Evolutionary conservation across 1,284 basidiomycete species (phyloP).

Genomic region (Fomitopsis pinicola): DNA sequence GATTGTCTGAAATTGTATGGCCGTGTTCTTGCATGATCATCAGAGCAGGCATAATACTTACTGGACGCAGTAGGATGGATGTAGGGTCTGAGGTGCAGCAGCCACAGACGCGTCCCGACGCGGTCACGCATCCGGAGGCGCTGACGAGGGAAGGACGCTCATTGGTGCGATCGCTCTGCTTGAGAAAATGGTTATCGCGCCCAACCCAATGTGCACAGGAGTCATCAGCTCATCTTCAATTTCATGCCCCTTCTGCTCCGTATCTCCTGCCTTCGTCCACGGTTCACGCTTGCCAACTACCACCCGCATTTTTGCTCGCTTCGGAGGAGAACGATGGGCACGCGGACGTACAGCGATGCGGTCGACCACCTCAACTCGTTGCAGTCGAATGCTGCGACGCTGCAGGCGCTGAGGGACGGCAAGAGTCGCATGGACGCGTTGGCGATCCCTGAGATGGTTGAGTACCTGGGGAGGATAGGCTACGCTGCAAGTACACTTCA

Average conservation of each 20-base stretch:
- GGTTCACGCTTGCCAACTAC: not conserved
- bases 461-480: constrained; percentile 86
- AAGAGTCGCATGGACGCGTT: constrained; percentile 68
- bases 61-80: too few species aligned
- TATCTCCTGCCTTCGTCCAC: not conserved
- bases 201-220: not conserved
- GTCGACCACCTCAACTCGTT: constrained; percentile 87
- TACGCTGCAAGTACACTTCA: constrained; percentile 59
- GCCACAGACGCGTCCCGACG: constrained; percentile 3
- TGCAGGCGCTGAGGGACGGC: constrained; percentile 80
- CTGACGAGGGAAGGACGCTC: not conserved
- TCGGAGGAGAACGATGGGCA: constrained; percentile 26
- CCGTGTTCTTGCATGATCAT: not conserved
- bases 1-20: not conserved
- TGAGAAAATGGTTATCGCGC: not conserved
- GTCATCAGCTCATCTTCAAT: not conserved
- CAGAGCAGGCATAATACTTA: too few species aligned
- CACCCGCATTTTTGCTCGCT: constrained; percentile 1
- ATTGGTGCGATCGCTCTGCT: not conserved
- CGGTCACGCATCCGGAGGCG: not conserved
- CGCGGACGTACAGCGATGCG: constrained; percentile 73
- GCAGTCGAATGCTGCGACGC: constrained; percentile 90
- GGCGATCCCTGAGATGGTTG: constrained; percentile 87
- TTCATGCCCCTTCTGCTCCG: constrained; percentile 2
- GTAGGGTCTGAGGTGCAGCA: not conserved